Percentiles rank a stretch among this genome's conserved stretches.
These are phyloP conservation scores for Venturia aucupariae DNA, from an alignment of 2,329 filamentous ascomycete species.

Conservation along the genomic window DNA sequence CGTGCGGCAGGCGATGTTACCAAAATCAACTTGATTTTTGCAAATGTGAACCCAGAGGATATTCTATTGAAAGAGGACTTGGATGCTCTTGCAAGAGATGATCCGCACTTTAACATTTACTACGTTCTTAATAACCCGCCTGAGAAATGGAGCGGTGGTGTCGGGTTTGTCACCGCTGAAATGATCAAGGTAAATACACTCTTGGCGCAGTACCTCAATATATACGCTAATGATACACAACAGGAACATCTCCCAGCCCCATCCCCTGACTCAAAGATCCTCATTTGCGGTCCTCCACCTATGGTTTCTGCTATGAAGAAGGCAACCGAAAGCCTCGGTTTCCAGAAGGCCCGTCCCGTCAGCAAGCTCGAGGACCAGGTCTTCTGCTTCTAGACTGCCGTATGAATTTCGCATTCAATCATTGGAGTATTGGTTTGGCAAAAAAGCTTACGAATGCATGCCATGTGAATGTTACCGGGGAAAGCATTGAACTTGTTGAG, in stretches of 20 bases:
- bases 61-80: slow-evolving; percentile 91
- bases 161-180: slow-evolving; percentile 89
- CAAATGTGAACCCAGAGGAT: slow-evolving; percentile 88
- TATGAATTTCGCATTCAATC: neutral
- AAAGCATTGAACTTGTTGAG: neutral
- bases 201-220: neutral
- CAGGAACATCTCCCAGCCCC: slow-evolving; percentile 74
- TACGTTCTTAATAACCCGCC: slow-evolving; percentile 97
- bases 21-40: slow-evolving; percentile 89
- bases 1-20: slow-evolving; percentile 69
- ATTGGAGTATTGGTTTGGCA: neutral
- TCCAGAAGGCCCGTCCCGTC: slow-evolving; percentile 83
- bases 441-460: neutral
- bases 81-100: slow-evolving; percentile 66
- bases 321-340: slow-evolving; percentile 78
- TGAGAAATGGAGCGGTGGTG: slow-evolving; percentile 80
- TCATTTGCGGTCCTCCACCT: slow-evolving; percentile 89
- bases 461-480: neutral
- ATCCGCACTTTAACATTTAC: slow-evolving; percentile 75
- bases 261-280: slow-evolving; percentile 79
- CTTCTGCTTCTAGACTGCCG: slow-evolving; percentile 71
- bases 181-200: slow-evolving; percentile 72
- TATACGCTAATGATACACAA: slow-evolving; percentile 18
- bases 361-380: slow-evolving; percentile 98
- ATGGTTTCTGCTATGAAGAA: slow-evolving; percentile 99